These are phyloP conservation scores for Venustampulla echinocandica DNA, from an alignment of 495 filamentous ascomycete genomes.

Conservation along the genomic window DNA sequence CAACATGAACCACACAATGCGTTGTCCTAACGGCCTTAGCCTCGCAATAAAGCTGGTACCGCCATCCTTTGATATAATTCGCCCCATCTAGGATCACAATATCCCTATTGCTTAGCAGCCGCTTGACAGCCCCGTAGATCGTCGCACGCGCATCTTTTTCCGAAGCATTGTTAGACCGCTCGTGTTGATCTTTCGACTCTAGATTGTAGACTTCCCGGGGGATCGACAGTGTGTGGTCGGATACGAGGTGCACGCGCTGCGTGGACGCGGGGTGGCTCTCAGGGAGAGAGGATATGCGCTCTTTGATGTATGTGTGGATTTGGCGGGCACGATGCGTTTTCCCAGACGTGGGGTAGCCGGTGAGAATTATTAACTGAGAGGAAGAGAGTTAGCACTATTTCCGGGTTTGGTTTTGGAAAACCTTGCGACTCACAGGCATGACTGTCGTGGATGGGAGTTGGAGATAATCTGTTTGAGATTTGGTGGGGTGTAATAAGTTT, in stretches of 20 bases:
- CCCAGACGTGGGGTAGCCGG: constrained; percentile 87
- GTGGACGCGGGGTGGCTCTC: constrained; percentile 30
- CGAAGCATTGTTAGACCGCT: constrained; percentile 46
- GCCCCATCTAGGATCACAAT: constrained; percentile 84
- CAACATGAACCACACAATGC: constrained; percentile 80
- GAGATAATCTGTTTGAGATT: too few relatives aligned
- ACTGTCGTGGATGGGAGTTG: too few relatives aligned
- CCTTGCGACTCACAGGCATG: too few relatives aligned
- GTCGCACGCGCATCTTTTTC: constrained; percentile 93
- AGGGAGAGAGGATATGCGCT: constrained; percentile 35
- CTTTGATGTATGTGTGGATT: constrained; percentile 56
- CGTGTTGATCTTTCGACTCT: constrained; percentile 37
- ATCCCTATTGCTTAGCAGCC: constrained; percentile 64
- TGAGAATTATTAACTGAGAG: constrained; percentile 80
- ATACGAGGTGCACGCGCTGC: constrained; percentile 58
- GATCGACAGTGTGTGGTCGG: constrained; percentile 56
- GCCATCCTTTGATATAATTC: constrained; percentile 97
- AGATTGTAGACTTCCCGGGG: constrained; percentile 54
- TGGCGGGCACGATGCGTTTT: constrained; percentile 82
- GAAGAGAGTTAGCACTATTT: too few relatives aligned
- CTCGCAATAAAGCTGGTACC: constrained; percentile 94
- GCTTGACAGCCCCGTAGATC: constrained; percentile 77
- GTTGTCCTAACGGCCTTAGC: constrained; percentile 78
- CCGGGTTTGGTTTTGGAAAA: too few relatives aligned
- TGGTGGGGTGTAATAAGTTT: too few relatives aligned